Evolutionary conservation across 805 yeast genomes (phyloP), one percentile per base, ranked within the genome.

Genomic region (Hyphopichia homilentoma): DNA sequence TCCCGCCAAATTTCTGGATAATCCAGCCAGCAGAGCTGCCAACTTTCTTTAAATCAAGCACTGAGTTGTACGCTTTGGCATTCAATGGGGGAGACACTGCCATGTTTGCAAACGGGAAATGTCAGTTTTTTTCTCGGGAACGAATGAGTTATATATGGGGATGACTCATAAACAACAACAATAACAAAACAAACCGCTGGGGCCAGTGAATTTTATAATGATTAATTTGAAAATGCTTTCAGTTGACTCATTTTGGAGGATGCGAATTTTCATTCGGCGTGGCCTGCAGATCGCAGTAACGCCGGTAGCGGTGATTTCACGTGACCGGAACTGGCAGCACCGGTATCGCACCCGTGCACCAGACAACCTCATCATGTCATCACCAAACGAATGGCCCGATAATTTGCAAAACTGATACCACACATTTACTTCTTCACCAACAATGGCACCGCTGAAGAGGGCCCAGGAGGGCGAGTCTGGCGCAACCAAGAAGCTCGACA

Each of bases 1-100:
- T 93, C 33, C 98, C 98, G 30, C 98, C 98, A 51, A 86, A 93
- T 60, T 93, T 93, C 59, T 93, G 98, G 5, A 93, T 51, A 25
- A 66, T 44, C 73, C 73, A 67, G 6, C 66, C 66, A 30, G 39
- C 24, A 2, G 42, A 30, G 6, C 35, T 32, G n/a, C 30, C 14
- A 9, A 44, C 46, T 14, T 41, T 36, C 21, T 51, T 54, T 26
- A 67, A 47, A 41, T 67, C 73, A 19, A 61, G 52, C 25, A 67
- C 68, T 2, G 71, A 65, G 34, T 63, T 65, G 35, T 62, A 67
- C 2, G 68, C 60, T 29, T 45, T 47, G 9, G 47, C 54, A 3
- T 52, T 47, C 6, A 43, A 32, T 23, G 40, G 24, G n/a, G 60
- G 57, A 6, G 54, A 48, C 5, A 25, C 32, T 22, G 29, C 45